Evolutionary conservation across 768 basidiomycete species (phyloP), one percentile per base, ranked within the genome.

Genomic region (Clitopilus passeckerianus): DNA sequence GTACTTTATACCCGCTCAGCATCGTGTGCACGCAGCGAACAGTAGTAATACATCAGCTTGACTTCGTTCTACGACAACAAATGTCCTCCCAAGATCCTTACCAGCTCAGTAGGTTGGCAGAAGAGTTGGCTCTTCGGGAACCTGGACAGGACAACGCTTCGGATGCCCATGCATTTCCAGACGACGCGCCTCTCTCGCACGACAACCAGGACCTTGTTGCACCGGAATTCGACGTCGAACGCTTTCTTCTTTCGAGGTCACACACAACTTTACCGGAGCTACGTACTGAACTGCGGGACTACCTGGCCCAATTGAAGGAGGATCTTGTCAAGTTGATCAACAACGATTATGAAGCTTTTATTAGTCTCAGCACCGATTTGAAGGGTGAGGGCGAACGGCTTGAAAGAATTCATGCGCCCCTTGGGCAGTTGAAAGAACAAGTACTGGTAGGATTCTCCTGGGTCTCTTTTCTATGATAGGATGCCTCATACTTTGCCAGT

Each of bases 331-430:
- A 87, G 67, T 85, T 98, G 67, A 97, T 98, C 70, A 98, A 99
- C 72, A 90, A 94, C 65, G 97, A 98, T 74, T 99, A 98, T 68
- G 95, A 95, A 71, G 95, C 95, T 14, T 99, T 98, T 70, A 96
- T 98, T 67, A 93, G 91, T 65, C 79, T 99, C 30, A 95, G 95
- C 63, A 95, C 95, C 2, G 94, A 98, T 66, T 71, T 98, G 63
- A 82, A 87, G 64, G 93, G 90, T 46, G 95, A 98, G 73, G 90
- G 91, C 2, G 77, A 79, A 37, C 79, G 93, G 63, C 70, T 96
- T 65, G 79, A 81, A 59, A 76, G 81, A 59, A 69, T 99, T 59
- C 86, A 86, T 63, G 71, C 71, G 23, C 95, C 96, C 0, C 70
- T 99, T 56, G 72, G 67, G 8, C 78, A 76, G 20, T 70, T 98